A percentile compares a stretch with the other conserved stretches of the same genome.
These are phyloP conservation scores for Alternaria viburni DNA, from an alignment of 2,329 filamentous ascomycete genomes.

Conservation along the genomic window DNA sequence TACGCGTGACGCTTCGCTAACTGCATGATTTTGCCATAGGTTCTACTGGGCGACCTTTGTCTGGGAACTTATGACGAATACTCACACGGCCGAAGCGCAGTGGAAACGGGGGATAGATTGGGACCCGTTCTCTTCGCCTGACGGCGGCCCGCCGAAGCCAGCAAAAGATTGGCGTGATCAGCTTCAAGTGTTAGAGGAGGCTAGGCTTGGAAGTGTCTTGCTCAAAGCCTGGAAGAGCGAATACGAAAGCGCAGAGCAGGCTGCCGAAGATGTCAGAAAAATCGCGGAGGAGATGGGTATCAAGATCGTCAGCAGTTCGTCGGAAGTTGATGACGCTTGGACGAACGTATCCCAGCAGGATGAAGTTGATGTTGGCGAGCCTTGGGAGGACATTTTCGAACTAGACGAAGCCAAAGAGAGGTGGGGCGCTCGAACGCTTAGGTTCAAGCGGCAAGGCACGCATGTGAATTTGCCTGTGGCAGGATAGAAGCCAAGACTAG, in stretches of 20 bases:
- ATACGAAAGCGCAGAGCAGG: slow-evolving; percentile 8
- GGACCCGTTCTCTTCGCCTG: slow-evolving; percentile 1
- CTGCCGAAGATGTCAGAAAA: not conserved
- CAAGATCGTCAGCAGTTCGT: not conserved
- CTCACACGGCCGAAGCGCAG: not conserved
- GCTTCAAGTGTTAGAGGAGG: slow-evolving; percentile 10
- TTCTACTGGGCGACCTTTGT: slow-evolving; percentile 12
- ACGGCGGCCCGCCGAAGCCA: not conserved
- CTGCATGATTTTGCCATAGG: rapidly evolving
- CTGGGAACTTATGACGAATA: slow-evolving; percentile 10
- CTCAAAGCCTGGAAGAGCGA: slow-evolving; percentile 11
- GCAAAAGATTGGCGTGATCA: not conserved
- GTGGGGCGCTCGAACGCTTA: not conserved
- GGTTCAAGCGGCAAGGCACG: not conserved
- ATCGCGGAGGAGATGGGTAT: slow-evolving; percentile 4
- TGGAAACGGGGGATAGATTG: not conserved
- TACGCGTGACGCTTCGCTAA: not conserved
- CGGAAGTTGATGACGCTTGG: not conserved
- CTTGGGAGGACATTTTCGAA: slow-evolving; percentile 10
- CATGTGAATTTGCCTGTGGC: not conserved
- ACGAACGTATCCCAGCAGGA: slow-evolving; percentile 1
- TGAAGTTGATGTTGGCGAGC: slow-evolving; percentile 3
- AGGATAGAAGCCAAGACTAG: not conserved
- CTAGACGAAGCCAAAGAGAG: not conserved
- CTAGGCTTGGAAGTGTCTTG: slow-evolving; percentile 7